A percentile compares a stretch with the other conserved stretches of the same genome.
These are phyloP conservation scores for Leccinum boreale DNA, from an alignment of 768 basidiomycete genomes.

Conservation along the genomic window DNA sequence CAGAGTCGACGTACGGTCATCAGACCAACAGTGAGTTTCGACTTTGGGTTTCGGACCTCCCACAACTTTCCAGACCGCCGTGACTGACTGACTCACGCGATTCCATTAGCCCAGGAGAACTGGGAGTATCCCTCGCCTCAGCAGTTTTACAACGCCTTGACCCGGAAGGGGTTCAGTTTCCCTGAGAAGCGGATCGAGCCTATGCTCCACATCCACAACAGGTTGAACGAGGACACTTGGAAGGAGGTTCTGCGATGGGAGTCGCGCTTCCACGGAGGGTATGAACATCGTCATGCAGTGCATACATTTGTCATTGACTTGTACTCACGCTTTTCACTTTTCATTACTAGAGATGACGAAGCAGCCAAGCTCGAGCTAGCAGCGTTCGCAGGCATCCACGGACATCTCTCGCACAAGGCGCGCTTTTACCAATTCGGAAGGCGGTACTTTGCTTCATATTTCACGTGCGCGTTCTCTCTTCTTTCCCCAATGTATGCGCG, in stretches of 20 bases:
- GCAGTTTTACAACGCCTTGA: constrained; percentile 13
- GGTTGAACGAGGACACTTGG: constrained; percentile 11
- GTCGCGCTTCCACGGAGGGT: constrained; percentile 15
- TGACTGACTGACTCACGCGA: background rate
- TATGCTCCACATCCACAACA: constrained; percentile 10
- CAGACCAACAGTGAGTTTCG: constrained; percentile 6
- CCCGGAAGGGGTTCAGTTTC: constrained; percentile 8
- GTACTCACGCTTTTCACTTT: background rate
- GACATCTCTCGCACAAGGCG: constrained; percentile 14
- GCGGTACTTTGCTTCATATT: constrained; percentile 4
- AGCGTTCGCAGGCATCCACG: constrained; percentile 14
- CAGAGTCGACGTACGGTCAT: constrained; percentile 8
- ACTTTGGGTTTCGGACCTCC: background rate
- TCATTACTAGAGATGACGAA: background rate
- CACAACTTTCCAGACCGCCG: no score
- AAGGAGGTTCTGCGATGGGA: constrained; percentile 9
- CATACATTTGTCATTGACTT: background rate
- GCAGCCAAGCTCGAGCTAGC: constrained; percentile 6
- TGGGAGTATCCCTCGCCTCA: constrained; percentile 15
- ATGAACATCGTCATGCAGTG: background rate
- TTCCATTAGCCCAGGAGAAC: constrained; percentile 5
- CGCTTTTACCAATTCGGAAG: constrained; percentile 2
- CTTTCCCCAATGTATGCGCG: background rate
- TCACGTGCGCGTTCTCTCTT: background rate
- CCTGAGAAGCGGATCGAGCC: constrained; percentile 1